A percentile compares a stretch with the other conserved stretches of the same genome.
phyloP scores from a whole-genome alignment of 2,329 filamentous ascomycete species.

The Metarhizium humberi region DNA sequence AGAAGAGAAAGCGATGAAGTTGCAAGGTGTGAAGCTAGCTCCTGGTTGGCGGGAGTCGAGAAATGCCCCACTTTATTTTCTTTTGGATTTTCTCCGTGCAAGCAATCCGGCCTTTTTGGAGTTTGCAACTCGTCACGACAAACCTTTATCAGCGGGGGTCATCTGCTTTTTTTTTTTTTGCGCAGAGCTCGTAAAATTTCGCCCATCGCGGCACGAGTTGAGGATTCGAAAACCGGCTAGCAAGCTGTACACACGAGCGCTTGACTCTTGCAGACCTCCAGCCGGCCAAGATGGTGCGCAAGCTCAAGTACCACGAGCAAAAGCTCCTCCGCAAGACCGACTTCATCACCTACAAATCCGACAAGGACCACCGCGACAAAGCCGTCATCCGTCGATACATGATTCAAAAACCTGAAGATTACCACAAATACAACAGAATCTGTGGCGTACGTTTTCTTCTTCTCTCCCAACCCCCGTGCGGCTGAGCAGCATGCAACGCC shows the following conservation, averaged over 20 bases:
- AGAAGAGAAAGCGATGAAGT: not conserved
- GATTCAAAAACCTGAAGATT: slow-evolving; percentile 83
- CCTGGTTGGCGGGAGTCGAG: not conserved
- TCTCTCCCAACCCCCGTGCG: slow-evolving; percentile 8
- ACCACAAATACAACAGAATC: slow-evolving; percentile 56
- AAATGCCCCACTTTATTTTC: not conserved
- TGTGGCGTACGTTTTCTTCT: slow-evolving; percentile 48
- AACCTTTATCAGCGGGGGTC: too few relatives aligned
- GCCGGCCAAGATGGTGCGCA: slow-evolving; percentile 66
- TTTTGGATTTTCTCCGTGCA: not conserved
- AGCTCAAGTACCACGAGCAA: slow-evolving; percentile 94
- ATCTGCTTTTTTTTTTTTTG: too few relatives aligned
- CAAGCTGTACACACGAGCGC: not conserved
- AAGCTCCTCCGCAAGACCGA: slow-evolving; percentile 90
- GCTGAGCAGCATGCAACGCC: not conserved
- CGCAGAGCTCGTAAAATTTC: too few relatives aligned
- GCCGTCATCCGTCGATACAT: slow-evolving; percentile 75
- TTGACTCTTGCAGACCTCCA: not conserved
- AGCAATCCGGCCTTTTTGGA: too few relatives aligned
- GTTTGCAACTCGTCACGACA: too few relatives aligned
- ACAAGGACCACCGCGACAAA: slow-evolving; percentile 78
- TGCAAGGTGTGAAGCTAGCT: not conserved
- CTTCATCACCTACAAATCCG: slow-evolving; percentile 87
- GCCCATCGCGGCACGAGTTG: not conserved
- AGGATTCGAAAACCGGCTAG: not conserved